Conservation (phyloP, 352 stramenopile species). For the Globisporangium ultimum region DNA sequence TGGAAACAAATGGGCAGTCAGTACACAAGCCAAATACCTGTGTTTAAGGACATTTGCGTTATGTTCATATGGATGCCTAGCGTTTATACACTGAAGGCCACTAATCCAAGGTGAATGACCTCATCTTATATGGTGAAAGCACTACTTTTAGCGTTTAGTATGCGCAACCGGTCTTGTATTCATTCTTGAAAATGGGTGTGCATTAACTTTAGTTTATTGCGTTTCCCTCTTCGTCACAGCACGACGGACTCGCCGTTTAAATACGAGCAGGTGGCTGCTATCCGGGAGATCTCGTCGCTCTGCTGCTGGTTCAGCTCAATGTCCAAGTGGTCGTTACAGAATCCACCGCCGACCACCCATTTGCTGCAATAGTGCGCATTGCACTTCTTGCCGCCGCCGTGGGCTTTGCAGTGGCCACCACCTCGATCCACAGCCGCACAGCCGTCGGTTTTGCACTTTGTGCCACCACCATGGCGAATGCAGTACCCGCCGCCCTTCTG, state of each 20-base stretch:
- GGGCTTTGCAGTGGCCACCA: conserved; percentile 80
- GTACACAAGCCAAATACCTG: too few relatives aligned
- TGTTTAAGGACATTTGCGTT: too few relatives aligned
- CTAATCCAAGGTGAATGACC: not conserved
- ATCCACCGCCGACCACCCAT: conserved; percentile 77
- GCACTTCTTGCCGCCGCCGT: conserved; percentile 83
- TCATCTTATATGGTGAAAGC: too few relatives aligned
- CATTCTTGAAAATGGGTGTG: not conserved
- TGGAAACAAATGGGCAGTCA: not conserved
- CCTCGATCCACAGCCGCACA: conserved; percentile 71
- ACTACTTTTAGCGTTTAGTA: too few relatives aligned
- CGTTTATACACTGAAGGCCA: not conserved
- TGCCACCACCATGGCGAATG: conserved; percentile 79
- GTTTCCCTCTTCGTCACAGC: conserved; percentile 25
- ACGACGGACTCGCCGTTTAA: conserved; percentile 65
- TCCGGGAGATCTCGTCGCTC: conserved; percentile 50
- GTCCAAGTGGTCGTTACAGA: conserved; percentile 66
- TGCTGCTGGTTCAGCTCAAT: conserved; percentile 50
- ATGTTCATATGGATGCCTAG: not conserved
- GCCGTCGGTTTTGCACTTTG: conserved; percentile 63
- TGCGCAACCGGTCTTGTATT: not conserved
- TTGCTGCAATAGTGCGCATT: conserved; percentile 62
- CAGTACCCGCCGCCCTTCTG: conserved; percentile 82
- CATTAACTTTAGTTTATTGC: too few relatives aligned
- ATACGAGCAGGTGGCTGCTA: conserved; percentile 59